phyloP scores from a whole-genome alignment of 129 eudicot species.

The Silybum marianum region DNA sequence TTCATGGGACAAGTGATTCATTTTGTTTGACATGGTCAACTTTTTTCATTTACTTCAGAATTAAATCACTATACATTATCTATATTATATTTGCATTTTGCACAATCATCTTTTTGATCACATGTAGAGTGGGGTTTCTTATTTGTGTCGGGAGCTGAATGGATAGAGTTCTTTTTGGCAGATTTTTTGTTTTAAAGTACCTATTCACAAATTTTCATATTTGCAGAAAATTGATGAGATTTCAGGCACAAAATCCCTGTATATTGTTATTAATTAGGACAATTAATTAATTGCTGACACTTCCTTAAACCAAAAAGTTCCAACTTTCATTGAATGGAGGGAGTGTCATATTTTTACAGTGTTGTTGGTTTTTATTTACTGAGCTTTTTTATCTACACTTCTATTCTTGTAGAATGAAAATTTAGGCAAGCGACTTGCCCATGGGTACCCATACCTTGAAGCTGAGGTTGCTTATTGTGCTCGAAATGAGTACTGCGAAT shows the following conservation, averaged over 20 bases:
- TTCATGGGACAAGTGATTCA: background rate
- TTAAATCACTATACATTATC: background rate
- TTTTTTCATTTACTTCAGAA: background rate
- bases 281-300: background rate
- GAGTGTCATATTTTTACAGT: background rate
- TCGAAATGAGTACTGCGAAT: conserved; percentile 85
- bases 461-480: conserved; percentile 98
- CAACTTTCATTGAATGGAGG: no score
- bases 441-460: conserved; percentile 90
- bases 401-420: conserved; percentile 62
- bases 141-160: background rate
- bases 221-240: background rate
- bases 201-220: background rate
- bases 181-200: background rate
- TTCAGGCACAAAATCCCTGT: background rate
- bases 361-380: background rate
- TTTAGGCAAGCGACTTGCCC: conserved; percentile 90
- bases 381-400: background rate
- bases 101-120: background rate
- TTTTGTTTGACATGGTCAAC: background rate
- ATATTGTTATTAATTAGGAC: background rate
- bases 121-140: background rate
- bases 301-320: background rate
- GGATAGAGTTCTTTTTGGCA: background rate
- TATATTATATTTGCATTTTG: background rate